Base-by-base conservation (phyloP, 75 land plant species). In the Cunninghamia lanceolata region DNA sequence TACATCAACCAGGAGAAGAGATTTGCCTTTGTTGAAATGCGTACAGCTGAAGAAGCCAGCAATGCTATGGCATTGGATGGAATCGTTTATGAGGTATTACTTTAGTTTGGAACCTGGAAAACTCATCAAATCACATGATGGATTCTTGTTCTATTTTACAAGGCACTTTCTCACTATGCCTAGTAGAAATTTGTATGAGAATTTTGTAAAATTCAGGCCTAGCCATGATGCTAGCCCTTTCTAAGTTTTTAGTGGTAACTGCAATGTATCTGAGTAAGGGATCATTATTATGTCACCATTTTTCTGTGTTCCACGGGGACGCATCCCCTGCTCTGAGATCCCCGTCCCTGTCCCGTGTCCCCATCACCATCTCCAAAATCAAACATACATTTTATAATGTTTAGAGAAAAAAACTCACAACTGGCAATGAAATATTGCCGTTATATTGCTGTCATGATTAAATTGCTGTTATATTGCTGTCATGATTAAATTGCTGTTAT, bases 21-120 rank as follows among this genome's bases (percentile, higher is more conserved):
- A 85, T 96, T 96, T 89, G 96, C 98, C 47, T 96, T 96, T 92
- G 98, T 96, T 86, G 98, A 96, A 84, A 96, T 96, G 98, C 91
- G 98, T 54, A 91, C 95, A 32, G 98, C 95, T 78, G 98, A 95
- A 88, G 98, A 96, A 89, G 95, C 96, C 21, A 94, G 95, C 86
- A 95, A 95, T 93, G 96, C 96, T 17, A 95, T 96, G 98, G 95
- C 98, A 45, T 85, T 96, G 32, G 96, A 96, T 89, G 98, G 98
- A 28, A 94, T 96, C 36, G 90, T 94, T 16, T 93, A 94, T 89
- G 96, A 96, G 94, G 99, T 97, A 45, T 68, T 66, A 32, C 15
- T 13, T 15, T 59, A 63, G n/a, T 63, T 63, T 63, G 68, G 68
- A 25, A 63, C 68, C 8, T 63, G 68, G 68, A 63, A 21, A 63